Evolutionary conservation across 805 yeast genomes (phyloP), one percentile per base, ranked within the genome.

Genomic region (Cyberlindnera mrakii): DNA sequence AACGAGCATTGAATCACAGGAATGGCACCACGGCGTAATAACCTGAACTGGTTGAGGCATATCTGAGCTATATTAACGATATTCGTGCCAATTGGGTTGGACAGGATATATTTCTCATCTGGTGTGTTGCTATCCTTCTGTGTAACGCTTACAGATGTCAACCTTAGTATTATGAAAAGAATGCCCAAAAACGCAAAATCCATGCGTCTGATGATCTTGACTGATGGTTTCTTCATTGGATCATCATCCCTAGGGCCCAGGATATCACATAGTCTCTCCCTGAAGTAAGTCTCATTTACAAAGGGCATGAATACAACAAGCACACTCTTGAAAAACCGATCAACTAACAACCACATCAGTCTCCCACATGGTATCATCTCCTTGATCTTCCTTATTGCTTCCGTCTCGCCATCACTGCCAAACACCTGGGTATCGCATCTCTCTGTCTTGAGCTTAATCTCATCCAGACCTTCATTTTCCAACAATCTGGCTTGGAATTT

Each of bases 1-100:
- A 78, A 44, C 7, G 79, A 72, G 47, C 79, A 74, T 54, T 79
- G 84, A 45, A 80, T 61, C 17, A 79, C 66, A 0, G 73, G 67
- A 23, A 80, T 50, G 16, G 78, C 72, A 31, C 75, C 68, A 45
- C 71, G 62, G 46, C 77, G 59, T 35, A 75, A 51, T 25, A 78
- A 45, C 37, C 72, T 72, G 58, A 79, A 79, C 48, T 75, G 80
- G 45, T 74, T 71, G 37, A 80, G 55, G 51, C 85, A 79, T 47
- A 68, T 57, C 45, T 75, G 75, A 0, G 84, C 81, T 23, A 72
- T 72, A 42, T 64, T 70, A 29, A 75, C 65, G 14, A 62, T 65
- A 18, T 70, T 70, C 33, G 67, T 59, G 15, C 70, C 68, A 17
- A 78, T 65, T 4, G 80, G 80, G 44, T 72, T 63, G 2, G 59